Percentiles rank a stretch among this genome's conserved stretches.
Conservation (phyloP, 192 early-diverging fungal species). For the Kickxella alabastrina region DNA sequence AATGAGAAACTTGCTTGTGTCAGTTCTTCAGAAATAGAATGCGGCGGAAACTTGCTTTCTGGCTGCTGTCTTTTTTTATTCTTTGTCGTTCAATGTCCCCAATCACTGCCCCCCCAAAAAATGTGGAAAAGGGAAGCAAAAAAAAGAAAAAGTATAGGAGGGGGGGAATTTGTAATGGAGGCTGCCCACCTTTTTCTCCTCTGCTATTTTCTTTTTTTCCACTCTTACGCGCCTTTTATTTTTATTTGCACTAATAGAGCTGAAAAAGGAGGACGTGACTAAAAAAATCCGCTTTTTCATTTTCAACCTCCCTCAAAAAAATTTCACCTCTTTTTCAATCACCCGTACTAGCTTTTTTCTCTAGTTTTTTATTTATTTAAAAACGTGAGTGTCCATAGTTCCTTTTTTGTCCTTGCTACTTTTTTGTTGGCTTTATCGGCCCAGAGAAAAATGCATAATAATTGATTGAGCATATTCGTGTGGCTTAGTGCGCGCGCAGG, state of each 20-base stretch:
- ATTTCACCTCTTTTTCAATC: not conserved
- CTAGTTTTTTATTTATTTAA: not conserved
- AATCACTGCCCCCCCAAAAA: not conserved
- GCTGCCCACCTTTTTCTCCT: constrained; percentile 45
- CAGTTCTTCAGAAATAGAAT: no score
- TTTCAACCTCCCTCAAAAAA: not conserved
- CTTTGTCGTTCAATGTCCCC: not conserved
- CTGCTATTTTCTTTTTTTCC: constrained; percentile 32
- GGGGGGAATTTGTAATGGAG: constrained; percentile 10
- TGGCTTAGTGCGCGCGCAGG: no score
- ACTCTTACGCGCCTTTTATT: constrained; percentile 20
- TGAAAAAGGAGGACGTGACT: constrained; percentile 10
- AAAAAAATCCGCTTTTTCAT: not conserved
- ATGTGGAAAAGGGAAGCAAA: constrained; percentile 1
- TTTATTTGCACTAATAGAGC: constrained; percentile 5
- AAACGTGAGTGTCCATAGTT: constrained; percentile 2
- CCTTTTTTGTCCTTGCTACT: constrained; percentile 4
- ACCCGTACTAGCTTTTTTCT: constrained; percentile 8
- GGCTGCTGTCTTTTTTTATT: not conserved
- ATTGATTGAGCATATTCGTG: no score
- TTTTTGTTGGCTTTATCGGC: not conserved
- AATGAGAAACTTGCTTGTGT: constrained; percentile 17
- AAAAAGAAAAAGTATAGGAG: constrained; percentile 8
- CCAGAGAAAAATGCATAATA: no score
- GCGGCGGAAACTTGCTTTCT: no score